Conservation (phyloP, 345 rosid species). For the Lumnitzera racemosa region DNA sequence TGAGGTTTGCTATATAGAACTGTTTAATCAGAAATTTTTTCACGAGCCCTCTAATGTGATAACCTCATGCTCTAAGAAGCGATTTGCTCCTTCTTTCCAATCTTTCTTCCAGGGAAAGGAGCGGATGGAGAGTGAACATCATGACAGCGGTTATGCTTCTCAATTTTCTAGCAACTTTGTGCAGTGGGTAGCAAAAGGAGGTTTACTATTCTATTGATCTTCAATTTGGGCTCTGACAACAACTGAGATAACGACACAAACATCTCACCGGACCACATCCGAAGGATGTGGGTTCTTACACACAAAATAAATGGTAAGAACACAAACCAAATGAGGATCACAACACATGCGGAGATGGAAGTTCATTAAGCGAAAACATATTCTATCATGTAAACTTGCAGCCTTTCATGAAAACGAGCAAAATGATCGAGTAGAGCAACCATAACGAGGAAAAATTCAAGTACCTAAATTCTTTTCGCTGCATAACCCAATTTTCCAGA, state of each 20-base stretch:
- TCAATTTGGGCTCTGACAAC: conserved; percentile 2
- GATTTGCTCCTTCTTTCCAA: too few species aligned
- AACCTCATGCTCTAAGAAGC: too few species aligned
- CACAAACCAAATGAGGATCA: too few species aligned
- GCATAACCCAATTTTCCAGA: conserved; percentile 4
- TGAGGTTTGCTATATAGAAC: too few species aligned
- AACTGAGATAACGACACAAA: not conserved
- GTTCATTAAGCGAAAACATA: not conserved
- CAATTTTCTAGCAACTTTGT: conserved; percentile 33
- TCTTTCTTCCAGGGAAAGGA: conserved; percentile 25
- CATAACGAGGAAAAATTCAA: not conserved
- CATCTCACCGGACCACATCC: conserved; percentile 31
- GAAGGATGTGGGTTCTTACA: conserved; percentile 33
- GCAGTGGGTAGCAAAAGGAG: conserved; percentile 65
- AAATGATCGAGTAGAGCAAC: not conserved
- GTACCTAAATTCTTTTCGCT: too few species aligned
- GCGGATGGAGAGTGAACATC: conserved; percentile 11
- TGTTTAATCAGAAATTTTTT: too few species aligned
- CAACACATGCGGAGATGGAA: conserved; percentile 1
- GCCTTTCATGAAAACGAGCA: not conserved
- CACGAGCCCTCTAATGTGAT: too few species aligned
- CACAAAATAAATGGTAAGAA: conserved; percentile 9
- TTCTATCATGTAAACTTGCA: too few species aligned
- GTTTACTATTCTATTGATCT: conserved; percentile 22
- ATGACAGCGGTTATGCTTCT: conserved; percentile 7